Conservation (phyloP, 441 rosid genomes). For the California macrophylla region DNA sequence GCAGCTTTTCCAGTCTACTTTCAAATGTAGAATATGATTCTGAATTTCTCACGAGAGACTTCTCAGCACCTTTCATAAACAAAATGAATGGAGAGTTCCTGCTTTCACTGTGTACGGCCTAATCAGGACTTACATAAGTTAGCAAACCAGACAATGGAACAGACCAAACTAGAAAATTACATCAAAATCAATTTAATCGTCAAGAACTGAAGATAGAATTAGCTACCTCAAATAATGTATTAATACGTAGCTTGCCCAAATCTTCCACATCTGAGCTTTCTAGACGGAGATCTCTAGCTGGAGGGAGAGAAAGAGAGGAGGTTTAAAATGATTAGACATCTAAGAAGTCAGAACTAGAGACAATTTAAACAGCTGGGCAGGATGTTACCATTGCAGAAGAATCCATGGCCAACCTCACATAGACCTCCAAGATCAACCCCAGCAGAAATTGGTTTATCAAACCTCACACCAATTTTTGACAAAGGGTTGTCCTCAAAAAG, state of each 20-base stretch:
- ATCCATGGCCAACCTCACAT: slow-evolving; percentile 87
- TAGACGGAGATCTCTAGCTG: slow-evolving; percentile 71
- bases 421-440: slow-evolving; percentile 94
- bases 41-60: slow-evolving; percentile 65
- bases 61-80: slow-evolving; percentile 87
- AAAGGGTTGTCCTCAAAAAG: slow-evolving; percentile 82
- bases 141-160: not conserved
- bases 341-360: not conserved
- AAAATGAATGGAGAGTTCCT: slow-evolving; percentile 61
- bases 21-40: slow-evolving; percentile 57
- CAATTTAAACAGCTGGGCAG: not conserved
- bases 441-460: slow-evolving; percentile 72
- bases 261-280: slow-evolving; percentile 78
- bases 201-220: slow-evolving; percentile 9
- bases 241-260: slow-evolving; percentile 64
- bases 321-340: not conserved
- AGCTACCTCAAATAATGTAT: slow-evolving; percentile 79
- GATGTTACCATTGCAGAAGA: slow-evolving; percentile 72
- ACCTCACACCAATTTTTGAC: slow-evolving; percentile 90
- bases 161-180: slow-evolving; percentile 9
- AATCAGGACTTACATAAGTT: slow-evolving; percentile 10
- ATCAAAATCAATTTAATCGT: not conserved
- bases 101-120: slow-evolving; percentile 73
- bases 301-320: slow-evolving; percentile 16
- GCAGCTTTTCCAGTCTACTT: slow-evolving; percentile 70